Evolutionary conservation across 345 rosid species (phyloP), one percentile per base, ranked within the genome.

Genomic region (Linum lewisii): DNA sequence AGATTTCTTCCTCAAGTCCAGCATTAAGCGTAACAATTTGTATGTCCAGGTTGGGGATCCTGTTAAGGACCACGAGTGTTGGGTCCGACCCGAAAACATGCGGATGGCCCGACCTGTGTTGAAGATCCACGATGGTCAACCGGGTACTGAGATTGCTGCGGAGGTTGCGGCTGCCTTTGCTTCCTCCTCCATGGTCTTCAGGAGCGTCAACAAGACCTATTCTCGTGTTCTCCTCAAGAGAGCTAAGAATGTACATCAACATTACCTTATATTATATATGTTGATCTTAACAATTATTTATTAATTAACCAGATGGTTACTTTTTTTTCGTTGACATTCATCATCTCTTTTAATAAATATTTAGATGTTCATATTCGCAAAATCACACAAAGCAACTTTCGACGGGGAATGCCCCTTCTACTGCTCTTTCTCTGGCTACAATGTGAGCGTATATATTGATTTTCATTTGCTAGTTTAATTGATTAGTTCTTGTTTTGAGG

Each of bases 401-500:
- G 95, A 86, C 49, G 96, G 98, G 72, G 98, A 85, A 77, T 92
- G 97, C 73, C 98, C 98, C 45, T 92, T 86, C 74, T 88, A 92
- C 64, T 92, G 98, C 80, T 92, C 98, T 26, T 75, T 51, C 81
- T 84, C 95, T 4, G 98, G 98, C 73, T 92, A 82, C 71, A 73
- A 88, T 21, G 98, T 92, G 82, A 69, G 20, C n/a, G n/a, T n/a
- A n/a, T n/a, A n/a, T n/a, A n/a, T n/a, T n/a, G n/a, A n/a, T 14
- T 7, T 23, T 44, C 55, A 56, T 53, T 53, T n/a, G 7, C 4
- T 29, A 3, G 34, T 29, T 29, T 29, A 29, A 29, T 29, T 1
- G 5, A 3, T 29, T 29, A 29, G 34, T 4, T n/a, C n/a, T n/a
- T n/a, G n/a, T n/a, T n/a, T n/a, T n/a, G n/a, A n/a, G n/a, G n/a